Evolutionary conservation across 768 basidiomycete genomes (phyloP).

Genomic region (Floccularia luteovirens): DNA sequence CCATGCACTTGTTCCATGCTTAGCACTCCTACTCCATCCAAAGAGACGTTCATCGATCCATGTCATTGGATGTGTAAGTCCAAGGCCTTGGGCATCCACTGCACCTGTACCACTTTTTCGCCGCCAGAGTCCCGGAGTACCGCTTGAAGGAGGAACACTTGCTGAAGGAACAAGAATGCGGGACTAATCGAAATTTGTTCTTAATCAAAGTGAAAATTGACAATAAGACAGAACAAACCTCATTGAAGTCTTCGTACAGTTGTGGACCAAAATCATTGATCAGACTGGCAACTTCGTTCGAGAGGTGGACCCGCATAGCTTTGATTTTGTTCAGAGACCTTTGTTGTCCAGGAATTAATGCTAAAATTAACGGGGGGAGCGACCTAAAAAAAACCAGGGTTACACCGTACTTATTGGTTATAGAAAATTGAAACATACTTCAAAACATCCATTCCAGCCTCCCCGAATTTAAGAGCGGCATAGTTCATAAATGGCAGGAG

Average conservation of each 20-base stretch:
- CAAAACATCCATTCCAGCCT: constrained; percentile 94
- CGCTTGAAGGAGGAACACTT: constrained; percentile 73
- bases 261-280: constrained; percentile 88
- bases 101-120: constrained; percentile 76
- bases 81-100: constrained; percentile 79
- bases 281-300: constrained; percentile 77
- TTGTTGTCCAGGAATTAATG: constrained; percentile 85
- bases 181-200: constrained; percentile 32
- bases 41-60: constrained; percentile 95
- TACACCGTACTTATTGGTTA: no score
- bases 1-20: constrained; percentile 85
- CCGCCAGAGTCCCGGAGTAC: constrained; percentile 67
- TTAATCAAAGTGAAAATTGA: constrained; percentile 4
- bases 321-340: constrained; percentile 71
- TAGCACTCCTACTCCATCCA: constrained; percentile 79
- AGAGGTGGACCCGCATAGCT: constrained; percentile 61
- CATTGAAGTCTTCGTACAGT: constrained; percentile 81
- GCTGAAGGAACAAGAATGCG: constrained; percentile 82
- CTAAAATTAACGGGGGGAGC: constrained; percentile 80
- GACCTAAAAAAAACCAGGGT: no score
- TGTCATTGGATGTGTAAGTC: constrained; percentile 87
- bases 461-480: constrained; percentile 93
- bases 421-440: constrained; percentile 44
- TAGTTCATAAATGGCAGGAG: constrained; percentile 84
- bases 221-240: constrained; percentile 35